Conservation (phyloP, 1,139 yeast genomes). For the Casaregolazyma suthepensis region DNA sequence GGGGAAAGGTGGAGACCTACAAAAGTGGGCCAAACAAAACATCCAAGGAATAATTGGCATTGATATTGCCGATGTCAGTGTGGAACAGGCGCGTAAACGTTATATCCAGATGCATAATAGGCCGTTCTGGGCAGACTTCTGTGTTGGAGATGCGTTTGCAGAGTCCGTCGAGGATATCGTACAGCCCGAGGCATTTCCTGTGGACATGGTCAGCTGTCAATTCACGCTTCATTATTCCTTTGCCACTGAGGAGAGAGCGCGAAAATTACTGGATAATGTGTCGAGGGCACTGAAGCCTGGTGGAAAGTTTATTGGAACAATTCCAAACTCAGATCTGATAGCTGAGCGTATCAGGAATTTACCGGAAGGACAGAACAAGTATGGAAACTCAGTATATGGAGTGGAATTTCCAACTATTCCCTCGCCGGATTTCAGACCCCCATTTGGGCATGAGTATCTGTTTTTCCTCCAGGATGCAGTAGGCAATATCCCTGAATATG, state of each 20-base stretch:
- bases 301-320: conserved; percentile 86
- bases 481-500: conserved; percentile 93
- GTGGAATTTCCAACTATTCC: conserved; percentile 74
- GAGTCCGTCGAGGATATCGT: conserved; percentile 64
- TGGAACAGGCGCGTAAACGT: conserved; percentile 76
- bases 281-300: conserved; percentile 71
- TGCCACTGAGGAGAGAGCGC: conserved; percentile 74
- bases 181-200: conserved; percentile 68
- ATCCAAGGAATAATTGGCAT: conserved; percentile 79
- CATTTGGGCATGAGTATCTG: conserved; percentile 78
- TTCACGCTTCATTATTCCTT: conserved; percentile 94
- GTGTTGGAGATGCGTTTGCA: conserved; percentile 89
- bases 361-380: conserved; percentile 36
- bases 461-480: conserved; percentile 89
- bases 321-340: conserved; percentile 86
- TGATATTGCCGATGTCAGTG: conserved; percentile 85
- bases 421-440: conserved; percentile 64
- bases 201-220: conserved; percentile 83
- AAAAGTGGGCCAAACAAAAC: conserved; percentile 75
- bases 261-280: conserved; percentile 66
- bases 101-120: conserved; percentile 48
- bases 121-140: conserved; percentile 63
- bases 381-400: conserved; percentile 81
- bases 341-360: conserved; percentile 44
- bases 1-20: conserved; percentile 96